Base-by-base conservation (phyloP, 257 asterid genomes). In the Salvia splendens region DNA sequence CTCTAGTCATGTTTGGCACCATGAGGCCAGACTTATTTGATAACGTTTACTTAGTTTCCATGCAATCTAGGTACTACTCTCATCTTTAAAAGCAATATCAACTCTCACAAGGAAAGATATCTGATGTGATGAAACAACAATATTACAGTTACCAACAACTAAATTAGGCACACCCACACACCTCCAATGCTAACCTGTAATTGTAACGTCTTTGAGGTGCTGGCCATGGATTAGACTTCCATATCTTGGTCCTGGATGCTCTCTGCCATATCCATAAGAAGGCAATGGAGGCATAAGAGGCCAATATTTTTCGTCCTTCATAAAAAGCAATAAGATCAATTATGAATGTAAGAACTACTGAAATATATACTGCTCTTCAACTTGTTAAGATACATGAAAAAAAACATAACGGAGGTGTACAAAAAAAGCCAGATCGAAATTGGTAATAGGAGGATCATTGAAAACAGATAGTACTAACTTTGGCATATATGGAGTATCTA, bases 221-320 rank as follows among this genome's bases (percentile, higher is more conserved):
- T 86, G 94, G 7, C 96, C 94, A 78, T 88, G 96, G 73, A 88
- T 86, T 65, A 88, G 75, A 77, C 96, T 88, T 55, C 95, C 95
- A 70, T 87, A 87, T 55, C 95, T 79, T 65, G 89, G 94, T 61
- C 96, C 91, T 43, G 80, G 85, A 71, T 82, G 94, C 71, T 88
- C 96, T 72, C 96, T 84, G 52, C 94, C 96, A 45, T 81, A 71
- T 30, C 96, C 96, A 78, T 86, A 86, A 14, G 94, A 88, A 52
- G 96, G 94, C 84, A 88, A 73, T 49, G 94, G 94, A 71, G 96
- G 94, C 96, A 88, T 66, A 42, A 88, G 84, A 72, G 87, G 91
- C 96, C 96, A 88, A 66, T 84, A 78, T 49, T 78, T 84, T 71
- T 86, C 91, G 73, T 88, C 83, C 96, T 88, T 70, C 66, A 59